These are phyloP conservation scores for Phytophthora meadii DNA, from an alignment of 352 stramenopile species.

Conservation along the genomic window DNA sequence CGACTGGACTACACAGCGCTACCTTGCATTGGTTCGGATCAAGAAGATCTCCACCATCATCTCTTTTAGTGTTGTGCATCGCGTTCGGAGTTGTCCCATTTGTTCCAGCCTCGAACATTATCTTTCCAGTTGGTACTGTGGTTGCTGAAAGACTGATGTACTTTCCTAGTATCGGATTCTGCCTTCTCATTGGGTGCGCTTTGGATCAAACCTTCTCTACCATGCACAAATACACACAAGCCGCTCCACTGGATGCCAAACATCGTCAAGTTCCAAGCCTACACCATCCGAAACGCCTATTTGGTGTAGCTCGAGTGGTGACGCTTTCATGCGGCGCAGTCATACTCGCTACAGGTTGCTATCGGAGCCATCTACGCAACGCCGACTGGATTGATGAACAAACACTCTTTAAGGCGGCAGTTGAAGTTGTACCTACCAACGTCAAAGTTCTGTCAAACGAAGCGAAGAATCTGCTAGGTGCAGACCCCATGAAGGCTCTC, in stretches of 20 bases:
- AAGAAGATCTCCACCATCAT: constrained; percentile 18
- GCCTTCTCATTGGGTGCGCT: constrained; percentile 60
- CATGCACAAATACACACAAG: constrained; percentile 23
- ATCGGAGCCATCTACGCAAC: constrained; percentile 62
- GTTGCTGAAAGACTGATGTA: constrained; percentile 93
- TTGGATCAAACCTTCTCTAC: constrained; percentile 38
- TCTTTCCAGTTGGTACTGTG: constrained; percentile 92
- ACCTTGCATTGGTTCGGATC: constrained; percentile 24
- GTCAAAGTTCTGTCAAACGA: constrained; percentile 83
- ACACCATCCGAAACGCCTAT: not conserved
- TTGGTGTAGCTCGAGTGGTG: constrained; percentile 11
- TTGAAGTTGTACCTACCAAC: constrained; percentile 67
- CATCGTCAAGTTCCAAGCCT: not conserved
- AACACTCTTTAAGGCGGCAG: constrained; percentile 60
- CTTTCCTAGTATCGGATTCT: constrained; percentile 90
- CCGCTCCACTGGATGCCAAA: too few relatives aligned
- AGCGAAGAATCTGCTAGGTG: constrained; percentile 67
- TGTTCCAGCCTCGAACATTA: constrained; percentile 89
- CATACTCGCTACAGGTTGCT: constrained; percentile 42
- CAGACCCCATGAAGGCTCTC: constrained; percentile 46
- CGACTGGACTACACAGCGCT: constrained; percentile 25
- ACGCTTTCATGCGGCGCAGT: constrained; percentile 26
- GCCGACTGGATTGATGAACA: constrained; percentile 69
- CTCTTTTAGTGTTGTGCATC: constrained; percentile 62
- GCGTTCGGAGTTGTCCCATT: constrained; percentile 88